phyloP scores from a whole-genome alignment of 2,329 filamentous ascomycete genomes.

The Colletotrichum australisinense region DNA sequence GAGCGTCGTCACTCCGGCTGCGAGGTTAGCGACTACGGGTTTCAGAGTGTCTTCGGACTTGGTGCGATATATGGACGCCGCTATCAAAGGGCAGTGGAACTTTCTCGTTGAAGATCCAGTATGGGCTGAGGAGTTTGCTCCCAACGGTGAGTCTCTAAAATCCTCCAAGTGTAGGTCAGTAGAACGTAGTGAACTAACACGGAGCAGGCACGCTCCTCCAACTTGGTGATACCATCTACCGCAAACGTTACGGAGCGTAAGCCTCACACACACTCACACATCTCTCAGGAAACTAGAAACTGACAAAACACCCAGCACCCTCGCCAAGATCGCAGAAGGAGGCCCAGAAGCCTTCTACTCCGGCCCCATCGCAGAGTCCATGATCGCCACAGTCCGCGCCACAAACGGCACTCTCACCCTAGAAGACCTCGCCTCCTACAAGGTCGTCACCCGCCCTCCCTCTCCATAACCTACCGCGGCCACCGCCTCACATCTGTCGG shows the following conservation, averaged over 20 bases:
- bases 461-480: constrained; percentile 75
- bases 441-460: constrained; percentile 72
- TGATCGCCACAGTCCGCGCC: constrained; percentile 74
- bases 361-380: constrained; percentile 80
- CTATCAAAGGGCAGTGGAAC: constrained; percentile 53
- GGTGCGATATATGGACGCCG: constrained; percentile 75
- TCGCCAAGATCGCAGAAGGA: constrained; percentile 79
- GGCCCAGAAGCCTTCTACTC: constrained; percentile 82
- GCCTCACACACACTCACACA: constrained; percentile 27
- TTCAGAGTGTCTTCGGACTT: constrained; percentile 81
- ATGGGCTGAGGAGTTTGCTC: constrained; percentile 91
- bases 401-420: constrained; percentile 88
- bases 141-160: constrained; percentile 64
- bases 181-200: background rate
- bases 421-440: constrained; percentile 80
- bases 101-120: constrained; percentile 81
- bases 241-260: constrained; percentile 78
- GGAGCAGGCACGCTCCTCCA: constrained; percentile 69
- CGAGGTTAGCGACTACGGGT: constrained; percentile 78
- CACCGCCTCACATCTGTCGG: constrained; percentile 77
- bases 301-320: constrained; percentile 57
- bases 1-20: constrained; percentile 78
- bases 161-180: background rate
- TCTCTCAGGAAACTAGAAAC: background rate
- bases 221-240: constrained; percentile 81